These are phyloP conservation scores for Acer saccharum DNA, from an alignment of 345 rosid genomes.

Conservation along the genomic window DNA sequence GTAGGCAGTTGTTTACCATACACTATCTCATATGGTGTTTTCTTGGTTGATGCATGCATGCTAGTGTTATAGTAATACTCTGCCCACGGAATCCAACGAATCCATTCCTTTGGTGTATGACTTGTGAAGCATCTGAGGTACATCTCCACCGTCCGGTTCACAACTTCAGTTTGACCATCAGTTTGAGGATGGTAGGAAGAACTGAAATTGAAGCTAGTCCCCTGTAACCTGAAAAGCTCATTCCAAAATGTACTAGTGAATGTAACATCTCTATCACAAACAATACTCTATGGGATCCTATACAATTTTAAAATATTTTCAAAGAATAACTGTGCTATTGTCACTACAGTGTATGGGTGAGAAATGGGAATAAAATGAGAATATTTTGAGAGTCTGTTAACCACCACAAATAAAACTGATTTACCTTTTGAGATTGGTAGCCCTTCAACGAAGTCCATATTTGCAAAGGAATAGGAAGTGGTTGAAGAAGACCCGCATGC, in stretches of 20 bases:
- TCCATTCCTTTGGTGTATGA: background rate
- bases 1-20: background rate
- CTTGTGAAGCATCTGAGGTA: background rate
- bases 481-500: background rate
- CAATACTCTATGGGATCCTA: background rate
- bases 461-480: background rate
- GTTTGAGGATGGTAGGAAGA: background rate
- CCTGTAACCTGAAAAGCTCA: background rate
- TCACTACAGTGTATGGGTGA: background rate
- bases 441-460: constrained; percentile 13
- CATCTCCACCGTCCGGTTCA: background rate
- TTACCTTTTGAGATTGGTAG: constrained; percentile 7
- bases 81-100: background rate
- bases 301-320: constrained; percentile 4
- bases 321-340: background rate
- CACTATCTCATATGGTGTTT: background rate
- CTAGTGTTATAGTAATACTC: constrained; percentile 14
- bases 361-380: background rate
- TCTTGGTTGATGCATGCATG: background rate
- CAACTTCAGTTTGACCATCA: background rate
- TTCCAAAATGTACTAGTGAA: constrained; percentile 8
- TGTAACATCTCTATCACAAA: background rate
- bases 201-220: background rate
- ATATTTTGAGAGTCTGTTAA: constrained; percentile 16
- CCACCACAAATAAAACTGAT: constrained; percentile 6